Evolutionary conservation across 345 rosid species (phyloP), one percentile per base, ranked within the genome.

Genomic region (Physaria fendleri): DNA sequence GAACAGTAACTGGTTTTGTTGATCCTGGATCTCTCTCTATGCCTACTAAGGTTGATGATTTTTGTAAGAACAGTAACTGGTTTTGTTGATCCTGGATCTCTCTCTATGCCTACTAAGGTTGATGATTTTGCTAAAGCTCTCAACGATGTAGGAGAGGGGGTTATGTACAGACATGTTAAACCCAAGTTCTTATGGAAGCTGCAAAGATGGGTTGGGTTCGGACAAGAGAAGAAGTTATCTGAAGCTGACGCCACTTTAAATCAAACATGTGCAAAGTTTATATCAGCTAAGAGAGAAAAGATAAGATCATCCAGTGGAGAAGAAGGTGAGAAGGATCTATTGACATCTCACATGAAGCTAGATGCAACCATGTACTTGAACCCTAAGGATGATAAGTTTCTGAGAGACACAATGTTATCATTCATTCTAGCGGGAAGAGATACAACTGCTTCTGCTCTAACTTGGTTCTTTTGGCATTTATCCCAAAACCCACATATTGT

Each of bases 391-490:
- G 40, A 51, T 12, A 17, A 32, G 5, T 53, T 53, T 29, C 42
- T 53, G n/a, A 53, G 40, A 53, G 29, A 34, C 28, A 6, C 14
- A 8, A 21, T 34, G 3, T 2, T 53, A 8, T 8, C 28, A 20
- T 43, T 16, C 29, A 34, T 34, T 22, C 5, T 34, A 34, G 42
- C 43, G 1, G 43, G 59, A 7, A 22, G 30, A 22, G 43, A 53
- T 8, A 21, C 59, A 2, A 12, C 21, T n/a, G 43, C 20, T 4
- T n/a, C 42, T 20, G 10, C 30, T n/a, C 59, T 53, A 18, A 53
- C 59, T 34, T 53, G 59, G 59, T 34, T 53, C 30, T 34, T 53
- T n/a, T 53, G 59, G 43, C 28, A 34, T 34, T 10, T 53, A 5
- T 18, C 57, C 2, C 15, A 50, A 20, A 51, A 6, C 56, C 15